Conservation (phyloP, 2,329 filamentous ascomycete genomes). For the Helicocarpus griseus region DNA sequence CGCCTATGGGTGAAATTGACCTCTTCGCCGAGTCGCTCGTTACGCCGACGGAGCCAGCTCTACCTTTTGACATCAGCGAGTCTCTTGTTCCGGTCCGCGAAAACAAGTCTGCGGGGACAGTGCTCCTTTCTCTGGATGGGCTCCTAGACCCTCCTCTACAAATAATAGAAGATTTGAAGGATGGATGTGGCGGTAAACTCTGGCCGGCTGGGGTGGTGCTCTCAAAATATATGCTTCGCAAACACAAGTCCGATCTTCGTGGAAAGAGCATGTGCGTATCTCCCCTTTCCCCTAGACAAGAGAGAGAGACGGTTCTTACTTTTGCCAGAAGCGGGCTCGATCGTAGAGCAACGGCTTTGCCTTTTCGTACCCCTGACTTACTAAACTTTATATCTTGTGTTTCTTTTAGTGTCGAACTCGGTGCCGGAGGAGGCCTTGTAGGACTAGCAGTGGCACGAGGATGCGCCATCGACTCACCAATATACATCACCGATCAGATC, state of each 20-base stretch:
- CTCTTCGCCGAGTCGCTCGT: background rate
- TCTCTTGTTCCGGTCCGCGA: conserved; percentile 47
- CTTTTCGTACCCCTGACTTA: background rate
- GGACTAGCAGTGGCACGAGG: conserved; percentile 52
- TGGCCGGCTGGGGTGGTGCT: conserved; percentile 93
- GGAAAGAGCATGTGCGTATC: conserved; percentile 57
- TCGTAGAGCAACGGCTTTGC: background rate
- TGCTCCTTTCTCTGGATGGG: conserved; percentile 57
- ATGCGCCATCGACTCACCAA: conserved; percentile 43
- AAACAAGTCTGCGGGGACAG: conserved; percentile 44
- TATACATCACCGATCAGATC: conserved; percentile 78
- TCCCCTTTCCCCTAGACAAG: background rate
- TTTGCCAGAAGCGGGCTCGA: background rate
- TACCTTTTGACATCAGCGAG: conserved; percentile 33
- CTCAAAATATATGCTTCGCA: conserved; percentile 72
- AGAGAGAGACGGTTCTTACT: background rate
- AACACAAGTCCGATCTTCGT: conserved; percentile 53
- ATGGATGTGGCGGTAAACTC: conserved; percentile 84
- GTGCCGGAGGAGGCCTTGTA: conserved; percentile 82
- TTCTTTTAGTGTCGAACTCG: conserved; percentile 66
- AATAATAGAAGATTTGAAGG: conserved; percentile 74
- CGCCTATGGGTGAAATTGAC: conserved; percentile 1
- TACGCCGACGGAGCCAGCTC: background rate
- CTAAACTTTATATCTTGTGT: conserved; percentile 9
- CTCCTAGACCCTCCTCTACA: conserved; percentile 60